Percentiles rank a stretch among this genome's conserved stretches.
Evolutionary conservation across 164 flowering plant genomes (phyloP).

Genomic region (Vitis labrusca): DNA sequence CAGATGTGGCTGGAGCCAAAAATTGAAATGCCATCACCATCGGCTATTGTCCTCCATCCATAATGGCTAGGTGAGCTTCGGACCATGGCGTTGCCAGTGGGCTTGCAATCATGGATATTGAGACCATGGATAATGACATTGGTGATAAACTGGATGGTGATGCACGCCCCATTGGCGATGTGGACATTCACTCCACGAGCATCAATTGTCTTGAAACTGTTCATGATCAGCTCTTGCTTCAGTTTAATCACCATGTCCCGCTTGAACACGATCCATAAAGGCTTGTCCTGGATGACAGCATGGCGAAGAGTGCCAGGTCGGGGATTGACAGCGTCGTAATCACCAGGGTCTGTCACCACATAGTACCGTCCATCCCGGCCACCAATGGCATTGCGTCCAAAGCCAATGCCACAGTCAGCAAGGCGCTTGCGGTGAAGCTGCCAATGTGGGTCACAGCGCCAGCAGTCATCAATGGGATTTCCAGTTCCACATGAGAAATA

Average conservation of each 20-base stretch:
- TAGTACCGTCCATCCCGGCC: conserved; percentile 71
- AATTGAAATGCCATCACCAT: conserved; percentile 70
- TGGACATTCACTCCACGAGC: conserved; percentile 68
- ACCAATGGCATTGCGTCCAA: conserved; percentile 73
- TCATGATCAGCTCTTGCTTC: conserved; percentile 75
- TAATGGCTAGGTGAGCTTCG: conserved; percentile 67
- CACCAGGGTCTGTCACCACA: conserved; percentile 58
- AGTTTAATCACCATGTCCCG: conserved; percentile 74
- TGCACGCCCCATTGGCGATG: conserved; percentile 74
- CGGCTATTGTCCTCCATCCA: conserved; percentile 72
- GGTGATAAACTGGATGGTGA: conserved; percentile 67
- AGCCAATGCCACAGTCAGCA: conserved; percentile 76
- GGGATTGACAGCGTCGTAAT: conserved; percentile 66
- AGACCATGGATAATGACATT: conserved; percentile 74
- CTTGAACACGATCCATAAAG: conserved; percentile 80
- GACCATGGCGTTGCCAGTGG: conserved; percentile 78
- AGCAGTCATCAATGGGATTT: conserved; percentile 79
- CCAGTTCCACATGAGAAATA: conserved; percentile 68
- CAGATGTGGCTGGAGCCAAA: conserved; percentile 74
- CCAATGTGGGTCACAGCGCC: conserved; percentile 75
- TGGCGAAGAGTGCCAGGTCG: conserved; percentile 73
- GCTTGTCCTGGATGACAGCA: conserved; percentile 73
- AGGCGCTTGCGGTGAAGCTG: conserved; percentile 49
- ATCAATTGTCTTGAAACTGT: conserved; percentile 80
- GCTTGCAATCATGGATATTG: conserved; percentile 65